Evolutionary conservation across 163 green algal genomes (phyloP).

Genomic region (Chlorella variabilis): DNA sequence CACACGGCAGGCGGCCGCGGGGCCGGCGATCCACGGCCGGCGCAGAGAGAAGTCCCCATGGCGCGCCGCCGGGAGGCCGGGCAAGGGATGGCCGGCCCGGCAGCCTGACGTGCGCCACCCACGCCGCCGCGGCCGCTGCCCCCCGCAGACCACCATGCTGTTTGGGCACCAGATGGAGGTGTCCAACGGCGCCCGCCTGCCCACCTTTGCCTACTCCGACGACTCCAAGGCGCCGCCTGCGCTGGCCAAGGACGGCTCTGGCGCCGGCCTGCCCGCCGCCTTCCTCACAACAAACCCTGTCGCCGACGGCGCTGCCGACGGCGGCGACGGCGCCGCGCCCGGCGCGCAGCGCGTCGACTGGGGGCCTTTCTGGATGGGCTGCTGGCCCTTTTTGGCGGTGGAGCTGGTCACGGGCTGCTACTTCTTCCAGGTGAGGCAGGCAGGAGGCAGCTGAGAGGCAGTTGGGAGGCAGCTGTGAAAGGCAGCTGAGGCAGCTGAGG

Average conservation of each 20-base stretch:
- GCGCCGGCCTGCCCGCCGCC: not conserved
- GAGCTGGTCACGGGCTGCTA: constrained; percentile 32
- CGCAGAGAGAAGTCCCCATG: too few species aligned
- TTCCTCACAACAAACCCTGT: not conserved
- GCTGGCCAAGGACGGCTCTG: not conserved
- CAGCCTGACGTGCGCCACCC: too few species aligned
- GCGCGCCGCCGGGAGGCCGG: too few species aligned
- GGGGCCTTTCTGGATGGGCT: constrained; percentile 33
- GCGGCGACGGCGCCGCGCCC: not conserved
- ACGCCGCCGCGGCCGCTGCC: too few species aligned
- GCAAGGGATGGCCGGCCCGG: too few species aligned
- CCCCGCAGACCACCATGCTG: constrained; percentile 43
- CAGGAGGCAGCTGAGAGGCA: not conserved
- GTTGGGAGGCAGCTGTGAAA: too few species aligned
- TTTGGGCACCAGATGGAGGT: constrained; percentile 30
- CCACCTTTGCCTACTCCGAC: constrained; percentile 1
- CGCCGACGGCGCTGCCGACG: not conserved
- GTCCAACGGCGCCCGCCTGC: constrained; percentile 26
- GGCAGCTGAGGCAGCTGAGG: too few species aligned
- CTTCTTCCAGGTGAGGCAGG: constrained; percentile 39
- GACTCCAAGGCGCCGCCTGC: not conserved
- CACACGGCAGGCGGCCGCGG: too few species aligned
- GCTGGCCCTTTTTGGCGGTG: constrained; percentile 28
- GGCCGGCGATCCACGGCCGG: too few species aligned
- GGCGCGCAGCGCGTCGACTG: constrained; percentile 14